phyloP scores from a whole-genome alignment of 768 basidiomycete species.

The Leccinum pellstonianum region DNA sequence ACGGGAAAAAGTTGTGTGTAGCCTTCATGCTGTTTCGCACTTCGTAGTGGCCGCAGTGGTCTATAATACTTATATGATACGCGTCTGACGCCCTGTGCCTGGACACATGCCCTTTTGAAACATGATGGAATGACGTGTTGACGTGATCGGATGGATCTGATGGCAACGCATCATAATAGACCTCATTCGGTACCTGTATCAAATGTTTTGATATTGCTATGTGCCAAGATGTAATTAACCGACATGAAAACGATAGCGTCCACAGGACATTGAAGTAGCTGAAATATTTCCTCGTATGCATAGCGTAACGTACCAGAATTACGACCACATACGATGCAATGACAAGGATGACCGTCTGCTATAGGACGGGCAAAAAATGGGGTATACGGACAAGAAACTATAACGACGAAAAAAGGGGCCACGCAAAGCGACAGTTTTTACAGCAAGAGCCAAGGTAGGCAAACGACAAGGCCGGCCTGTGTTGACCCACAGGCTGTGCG shows the following conservation, averaged over 20 bases:
- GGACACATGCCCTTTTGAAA: not conserved
- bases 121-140: not conserved
- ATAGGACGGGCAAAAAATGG: slow-evolving; percentile 9
- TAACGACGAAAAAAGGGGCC: slow-evolving; percentile 3
- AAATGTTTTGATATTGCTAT: not conserved
- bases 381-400: slow-evolving; percentile 24
- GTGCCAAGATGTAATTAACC: not conserved
- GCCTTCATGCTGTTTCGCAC: not conserved
- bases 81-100: not conserved
- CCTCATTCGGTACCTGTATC: not conserved
- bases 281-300: slow-evolving; percentile 22
- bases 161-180: not conserved
- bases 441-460: not conserved
- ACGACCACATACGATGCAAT: slow-evolving; percentile 25
- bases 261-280: slow-evolving; percentile 14
- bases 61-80: not conserved
- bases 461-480: slow-evolving; percentile 31
- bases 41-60: too few species aligned
- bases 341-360: slow-evolving; percentile 7
- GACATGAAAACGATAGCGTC: slow-evolving; percentile 1
- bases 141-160: not conserved
- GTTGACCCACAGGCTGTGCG: slow-evolving; percentile 15
- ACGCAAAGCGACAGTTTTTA: slow-evolving; percentile 4
- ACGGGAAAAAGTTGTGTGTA: not conserved
- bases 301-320: slow-evolving; percentile 26